Evolutionary conservation across 805 yeast genomes (phyloP).

Genomic region (Candida yuanshanica): DNA sequence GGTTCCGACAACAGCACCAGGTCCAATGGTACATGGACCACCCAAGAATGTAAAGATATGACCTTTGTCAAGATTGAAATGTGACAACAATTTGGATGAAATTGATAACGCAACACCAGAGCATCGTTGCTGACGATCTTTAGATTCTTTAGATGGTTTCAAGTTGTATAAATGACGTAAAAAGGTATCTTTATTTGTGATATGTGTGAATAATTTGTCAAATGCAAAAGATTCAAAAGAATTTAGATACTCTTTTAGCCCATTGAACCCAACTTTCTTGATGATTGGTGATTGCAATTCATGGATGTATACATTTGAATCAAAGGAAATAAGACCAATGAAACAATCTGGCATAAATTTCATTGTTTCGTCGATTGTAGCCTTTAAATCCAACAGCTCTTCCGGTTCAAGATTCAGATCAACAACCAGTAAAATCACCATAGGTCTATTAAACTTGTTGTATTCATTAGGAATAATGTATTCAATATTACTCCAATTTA

Average conservation of each 20-base stretch:
- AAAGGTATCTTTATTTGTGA: not conserved
- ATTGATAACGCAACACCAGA: conserved; percentile 87
- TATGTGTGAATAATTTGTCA: not conserved
- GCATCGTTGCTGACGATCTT: conserved; percentile 66
- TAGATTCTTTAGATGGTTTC: not conserved
- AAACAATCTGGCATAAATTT: conserved; percentile 73
- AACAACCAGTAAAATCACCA: conserved; percentile 73
- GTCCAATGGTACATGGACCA: conserved; percentile 91
- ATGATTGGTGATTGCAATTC: conserved; percentile 51
- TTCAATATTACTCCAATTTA: not conserved
- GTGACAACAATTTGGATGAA: conserved; percentile 73
- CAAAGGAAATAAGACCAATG: conserved; percentile 77
- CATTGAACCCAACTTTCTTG: conserved; percentile 24
- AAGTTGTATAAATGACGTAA: not conserved
- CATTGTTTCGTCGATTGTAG: conserved; percentile 62
- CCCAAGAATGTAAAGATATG: conserved; percentile 83
- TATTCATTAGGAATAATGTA: conserved; percentile 16
- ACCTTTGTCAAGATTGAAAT: conserved; percentile 76
- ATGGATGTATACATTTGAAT: conserved; percentile 81
- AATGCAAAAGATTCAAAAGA: not conserved
- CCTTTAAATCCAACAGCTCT: conserved; percentile 70
- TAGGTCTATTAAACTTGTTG: conserved; percentile 43
- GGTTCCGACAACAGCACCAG: conserved; percentile 86
- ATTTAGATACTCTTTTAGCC: not conserved
- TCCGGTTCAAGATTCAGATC: conserved; percentile 85